Base-by-base conservation (phyloP, 768 basidiomycete genomes). In the Boletus rubescentipes region DNA sequence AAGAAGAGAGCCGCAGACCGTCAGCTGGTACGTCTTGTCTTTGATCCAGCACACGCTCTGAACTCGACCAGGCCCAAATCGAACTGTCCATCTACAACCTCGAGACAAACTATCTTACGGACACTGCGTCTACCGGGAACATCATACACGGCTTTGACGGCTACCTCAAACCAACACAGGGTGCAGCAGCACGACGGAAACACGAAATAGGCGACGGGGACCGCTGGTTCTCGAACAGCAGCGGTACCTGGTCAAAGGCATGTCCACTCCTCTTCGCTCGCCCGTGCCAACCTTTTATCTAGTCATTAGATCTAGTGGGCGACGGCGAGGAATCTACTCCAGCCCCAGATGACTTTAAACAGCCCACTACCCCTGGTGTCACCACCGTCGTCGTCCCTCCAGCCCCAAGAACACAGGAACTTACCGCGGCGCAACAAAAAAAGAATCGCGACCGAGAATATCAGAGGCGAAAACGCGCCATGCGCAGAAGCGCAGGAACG, bases 131-230 rank as follows among this genome's bases (percentile, higher is more conserved):
- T 61, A 89, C 91, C 16, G 91, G 91, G 30, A 93, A 93, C 61
- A 92, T 93, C 49, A 87, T 93, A 35, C 87, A 87, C 61, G 91
- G 91, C 5, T 93, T 93, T 59, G 91, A 93, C 50, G 84, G 86
- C 38, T 93, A 92, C 66, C 80, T 93, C 53, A 93, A 93, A 71
- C 87, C 85, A 54, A 80, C 79, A 1, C 76, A 79, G 9, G 83
- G 79, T 8, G 69, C 70, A 18, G 69, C 70, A 4, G 69, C 68
- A 9, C 76, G 89, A 61, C 79, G 86, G 65, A 86, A 85, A 64
- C 83, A 86, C 59, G 90, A 93, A 59, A 80, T 91, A 53, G 82
- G 79, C 56, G 91, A 93, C 52, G 73, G 79, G 12, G 91, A 93
- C 64, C 79, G 91, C 43, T 74, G 92, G 57, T 93, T 93, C 71